These are phyloP conservation scores for Balamuthia mandrillaris DNA, from an alignment of 208 protist genomes.

Conservation along the genomic window DNA sequence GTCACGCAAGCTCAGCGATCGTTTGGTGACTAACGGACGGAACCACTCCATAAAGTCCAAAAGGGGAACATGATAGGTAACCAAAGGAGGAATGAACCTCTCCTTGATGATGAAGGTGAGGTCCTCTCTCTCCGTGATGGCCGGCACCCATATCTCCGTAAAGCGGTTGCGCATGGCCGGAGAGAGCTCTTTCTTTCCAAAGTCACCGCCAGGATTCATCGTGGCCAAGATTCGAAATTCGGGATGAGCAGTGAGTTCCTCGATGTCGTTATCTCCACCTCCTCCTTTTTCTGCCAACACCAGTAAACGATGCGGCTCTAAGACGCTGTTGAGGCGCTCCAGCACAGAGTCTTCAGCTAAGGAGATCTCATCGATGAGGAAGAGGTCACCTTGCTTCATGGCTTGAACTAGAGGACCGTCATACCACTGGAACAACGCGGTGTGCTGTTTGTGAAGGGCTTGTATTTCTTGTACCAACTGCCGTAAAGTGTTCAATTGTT, in stretches of 20 bases:
- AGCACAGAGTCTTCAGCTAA: constrained; percentile 99
- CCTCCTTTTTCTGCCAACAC: constrained; percentile 95
- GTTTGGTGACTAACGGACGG: constrained; percentile 31
- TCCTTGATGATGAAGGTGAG: constrained; percentile 86
- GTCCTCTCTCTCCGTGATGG: constrained; percentile 83
- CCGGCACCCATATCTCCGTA: constrained; percentile 98
- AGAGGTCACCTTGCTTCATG: constrained; percentile 95
- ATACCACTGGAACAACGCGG: constrained; percentile 95
- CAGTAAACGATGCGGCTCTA: constrained; percentile 94
- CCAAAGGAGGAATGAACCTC: constrained; percentile 63
- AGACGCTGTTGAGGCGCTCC: constrained; percentile 99
- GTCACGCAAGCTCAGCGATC: constrained; percentile 70
- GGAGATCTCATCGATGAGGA: constrained; percentile 99
- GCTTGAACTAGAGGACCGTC: constrained; percentile 98
- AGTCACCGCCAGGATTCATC: constrained; percentile 99
- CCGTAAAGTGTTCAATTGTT: too few relatives aligned
- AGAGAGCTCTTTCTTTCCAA: constrained; percentile 99
- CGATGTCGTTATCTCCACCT: constrained; percentile 48
- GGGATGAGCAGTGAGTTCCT: constrained; percentile 75
- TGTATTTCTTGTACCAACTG: background rate
- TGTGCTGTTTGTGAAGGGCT: constrained; percentile 41
- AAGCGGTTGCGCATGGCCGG: constrained; percentile 98
- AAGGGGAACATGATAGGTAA: constrained; percentile 51
- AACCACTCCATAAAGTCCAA: constrained; percentile 70
- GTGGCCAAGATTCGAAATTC: constrained; percentile 97